Evolutionary conservation across 306 rosid species (phyloP).

Genomic region (Medicago ruthenica): DNA sequence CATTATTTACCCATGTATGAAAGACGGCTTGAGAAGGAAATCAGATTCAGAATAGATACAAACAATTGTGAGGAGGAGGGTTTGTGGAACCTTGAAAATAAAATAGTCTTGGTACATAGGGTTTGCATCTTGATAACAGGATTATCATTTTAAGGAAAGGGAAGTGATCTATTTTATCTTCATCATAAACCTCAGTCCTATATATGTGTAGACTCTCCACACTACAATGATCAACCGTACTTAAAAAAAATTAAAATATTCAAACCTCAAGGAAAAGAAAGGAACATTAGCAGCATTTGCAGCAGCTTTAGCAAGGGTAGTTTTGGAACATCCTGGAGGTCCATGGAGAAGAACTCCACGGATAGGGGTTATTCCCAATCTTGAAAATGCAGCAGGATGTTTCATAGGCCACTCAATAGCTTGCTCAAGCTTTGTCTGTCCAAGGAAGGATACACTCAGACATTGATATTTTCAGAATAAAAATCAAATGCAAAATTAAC

Average conservation of each 20-base stretch:
- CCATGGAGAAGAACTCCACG: conserved; percentile 97
- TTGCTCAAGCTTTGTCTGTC: conserved; percentile 87
- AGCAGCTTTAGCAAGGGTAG: conserved; percentile 97
- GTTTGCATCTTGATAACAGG: background rate
- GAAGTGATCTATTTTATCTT: background rate
- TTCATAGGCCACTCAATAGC: conserved; percentile 96
- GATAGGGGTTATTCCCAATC: conserved; percentile 85
- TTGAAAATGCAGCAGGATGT: conserved; percentile 69
- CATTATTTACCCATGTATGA: background rate
- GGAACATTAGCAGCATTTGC: conserved; percentile 94
- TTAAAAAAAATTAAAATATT: conserved; percentile 30
- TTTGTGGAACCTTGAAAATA: background rate
- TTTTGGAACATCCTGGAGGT: conserved; percentile 97
- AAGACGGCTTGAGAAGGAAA: background rate
- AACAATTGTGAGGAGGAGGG: background rate
- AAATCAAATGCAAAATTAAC: conserved; percentile 35
- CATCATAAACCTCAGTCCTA: conserved; percentile 24
- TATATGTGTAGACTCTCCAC: background rate
- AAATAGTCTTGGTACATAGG: conserved; percentile 4
- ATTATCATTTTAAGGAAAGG: conserved; percentile 3
- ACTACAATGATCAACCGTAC: conserved; percentile 14
- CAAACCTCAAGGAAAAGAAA: conserved; percentile 90
- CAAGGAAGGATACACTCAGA: conserved; percentile 36
- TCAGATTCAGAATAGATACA: background rate
- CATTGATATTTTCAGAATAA: conserved; percentile 35